Evolutionary conservation across 2,329 filamentous ascomycete species (phyloP).

Genomic region (Scedosporium minutisporum): DNA sequence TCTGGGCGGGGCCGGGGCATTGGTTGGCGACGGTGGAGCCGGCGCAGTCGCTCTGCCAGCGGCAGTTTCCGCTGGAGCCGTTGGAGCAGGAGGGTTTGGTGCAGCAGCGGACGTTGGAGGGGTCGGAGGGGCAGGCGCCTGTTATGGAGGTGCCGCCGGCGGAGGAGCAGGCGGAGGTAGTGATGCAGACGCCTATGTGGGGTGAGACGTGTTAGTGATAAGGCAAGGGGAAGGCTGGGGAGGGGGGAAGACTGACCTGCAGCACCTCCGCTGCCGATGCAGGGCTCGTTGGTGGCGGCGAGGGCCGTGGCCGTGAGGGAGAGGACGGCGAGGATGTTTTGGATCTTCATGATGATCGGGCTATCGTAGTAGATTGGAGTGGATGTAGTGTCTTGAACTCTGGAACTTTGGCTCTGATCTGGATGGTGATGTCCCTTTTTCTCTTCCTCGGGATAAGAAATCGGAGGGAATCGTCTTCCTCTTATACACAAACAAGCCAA

Average conservation of each 20-base stretch:
- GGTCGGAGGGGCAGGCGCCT: constrained; percentile 27
- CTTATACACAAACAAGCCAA: too few species aligned
- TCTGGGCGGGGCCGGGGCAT: constrained; percentile 27
- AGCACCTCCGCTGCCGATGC: constrained; percentile 14
- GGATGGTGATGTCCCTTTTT: too few species aligned
- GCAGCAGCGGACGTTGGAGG: constrained; percentile 30
- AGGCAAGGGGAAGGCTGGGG: not conserved
- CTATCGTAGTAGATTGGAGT: too few species aligned
- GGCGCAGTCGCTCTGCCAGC: constrained; percentile 27
- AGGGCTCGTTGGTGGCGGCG: constrained; percentile 22
- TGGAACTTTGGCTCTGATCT: too few species aligned
- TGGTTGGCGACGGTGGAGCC: constrained; percentile 19
- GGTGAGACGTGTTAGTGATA: constrained; percentile 7
- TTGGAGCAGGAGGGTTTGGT: constrained; percentile 26
- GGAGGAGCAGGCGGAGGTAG: constrained; percentile 22
- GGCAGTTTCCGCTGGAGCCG: constrained; percentile 23
- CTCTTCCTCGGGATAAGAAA: too few species aligned
- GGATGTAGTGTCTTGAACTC: too few species aligned
- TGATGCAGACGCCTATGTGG: constrained; percentile 26
- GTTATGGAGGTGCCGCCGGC: constrained; percentile 26
- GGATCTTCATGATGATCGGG: not conserved
- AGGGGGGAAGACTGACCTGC: constrained; percentile 10
- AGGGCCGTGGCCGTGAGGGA: constrained; percentile 10
- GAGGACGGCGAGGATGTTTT: not conserved
- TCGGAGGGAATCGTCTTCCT: too few species aligned